Base-by-base conservation (phyloP, 2,329 filamentous ascomycete genomes). In the Paraphoma sp. region DNA sequence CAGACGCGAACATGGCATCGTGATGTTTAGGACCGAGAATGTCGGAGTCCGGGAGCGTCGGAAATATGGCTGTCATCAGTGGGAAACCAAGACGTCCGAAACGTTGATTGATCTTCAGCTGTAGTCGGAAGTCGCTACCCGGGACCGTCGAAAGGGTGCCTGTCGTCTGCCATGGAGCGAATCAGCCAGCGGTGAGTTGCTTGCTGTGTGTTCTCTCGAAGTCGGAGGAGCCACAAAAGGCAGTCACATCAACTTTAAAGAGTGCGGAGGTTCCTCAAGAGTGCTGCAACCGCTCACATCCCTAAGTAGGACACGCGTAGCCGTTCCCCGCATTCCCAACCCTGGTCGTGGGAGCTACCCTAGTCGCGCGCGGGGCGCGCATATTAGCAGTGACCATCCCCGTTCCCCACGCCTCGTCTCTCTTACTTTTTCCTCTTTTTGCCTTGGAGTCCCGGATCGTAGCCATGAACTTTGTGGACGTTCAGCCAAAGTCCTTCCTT, bases 381-480 rank as follows among this genome's bases (percentile, higher is more conserved):
- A 70, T 67, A 64, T 65, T 56, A 68, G 59, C 59, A 56, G 57
- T 58, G 56, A 52, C 60, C 50, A 54, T 49, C 47, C 60, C 60
- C 50, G 54, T 51, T 53, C 55, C 33, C 56, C 38, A 48, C 44
- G 47, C 53, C 59, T 47, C 28, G 51, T 45, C 53, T 54, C 59
- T 66, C 68, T 53, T 63, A 60, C 46, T 60, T 63, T 70, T 66
- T 64, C 70, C 65, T 61, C 56, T 62, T 73, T 67, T 51, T 54
- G 69, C 65, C 64, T 59, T 63, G 46, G 42, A 56, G 57, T 71
- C 67, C 23, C 68, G 67, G 56, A 46, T 52, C 49, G 57, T 51
- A 62, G 56, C 54, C 55, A 75, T 75, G 73, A 75, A 75, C 51
- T 75, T 75, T 49, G 71, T 74, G 36, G 73, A 76, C 59, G 67